Evolutionary conservation across 192 early-diverging fungal species (phyloP), one percentile per base, ranked within the genome.

Genomic region (Diversispora epigaea): DNA sequence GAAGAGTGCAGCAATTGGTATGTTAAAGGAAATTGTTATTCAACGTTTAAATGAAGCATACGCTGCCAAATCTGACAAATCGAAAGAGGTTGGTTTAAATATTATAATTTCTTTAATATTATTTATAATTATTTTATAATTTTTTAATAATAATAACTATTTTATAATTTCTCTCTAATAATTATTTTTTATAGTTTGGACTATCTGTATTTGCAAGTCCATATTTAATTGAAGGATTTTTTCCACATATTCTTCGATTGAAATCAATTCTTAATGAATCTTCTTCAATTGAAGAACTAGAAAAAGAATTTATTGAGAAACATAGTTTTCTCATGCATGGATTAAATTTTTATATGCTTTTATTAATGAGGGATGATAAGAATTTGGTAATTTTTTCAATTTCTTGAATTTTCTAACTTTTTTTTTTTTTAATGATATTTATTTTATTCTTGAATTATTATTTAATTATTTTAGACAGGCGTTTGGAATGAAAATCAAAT

Each of bases 341-440:
- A 12, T 55, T 84, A 4, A 86, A 86, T 69, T 80, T 84, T 76
- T 86, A 86, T 64, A 22, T 84, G 21, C 84, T 78, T 68, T 43
- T 86, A 41, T 70, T 86, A 52, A 80, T 84, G 67, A 73, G 81
- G 7, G 85, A 86, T 67, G 54, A 66, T 6, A n/a, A 79, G 8
- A 84, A 86, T 52, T 45, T 79, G 78, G 84, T 86, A 78, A 69
- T 70, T 41, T 9, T n/a, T 9, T 50, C 8, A 32, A 50, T 54
- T 8, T 39, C 14, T 7, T 56, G 15, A 21, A 9, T 39, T 6
- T 9, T 32, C 25, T 86, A 78, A 69, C 66, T 41, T 9, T 19
- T 4, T 61, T 19, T 8, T 66, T 6, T 39, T 46, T 47, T 4
- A 21, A 40, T 21, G 15, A 45, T n/a, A 67, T 61, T 15, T 9